Evolutionary conservation across 139 green algal species (phyloP), one percentile per base, ranked within the genome.

Genomic region (Haematococcus sp.): DNA sequence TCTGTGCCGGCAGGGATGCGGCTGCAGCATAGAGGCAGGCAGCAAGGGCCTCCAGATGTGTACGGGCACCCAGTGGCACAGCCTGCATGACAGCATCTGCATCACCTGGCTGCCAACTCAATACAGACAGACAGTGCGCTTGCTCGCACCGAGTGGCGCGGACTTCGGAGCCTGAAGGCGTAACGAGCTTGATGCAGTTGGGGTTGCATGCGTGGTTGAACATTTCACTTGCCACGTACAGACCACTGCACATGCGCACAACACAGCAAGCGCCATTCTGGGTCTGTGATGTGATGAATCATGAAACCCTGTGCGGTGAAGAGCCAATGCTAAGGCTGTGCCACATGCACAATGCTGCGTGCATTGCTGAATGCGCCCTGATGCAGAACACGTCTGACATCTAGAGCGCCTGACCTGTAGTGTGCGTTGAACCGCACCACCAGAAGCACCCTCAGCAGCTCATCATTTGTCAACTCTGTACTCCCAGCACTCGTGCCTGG

Each of bases 141-240:
- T 19, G 40, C 40, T 19, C 40, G 7, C 40, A 49, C 40, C 40
- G 40, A 19, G 40, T 49, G 40, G 40, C 40, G 40, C 40, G 40
- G 7, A 49, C 40, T 49, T 49, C 40, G 7, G 40, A 49, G 25
- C n/a, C n/a, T 3, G n/a, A 30, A 9, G n/a, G 23, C n/a, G 58
- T 65, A 16, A 34, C 23, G 7, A 65, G 25, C 30, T 65, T 65
- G 58, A 65, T 34, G 58, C 58, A 65, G 58, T 65, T 65, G 4
- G 58, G 58, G 58, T 65, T 65, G 58, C 58, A 65, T 19, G 58
- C 58, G 30, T 65, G 58, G 58, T 65, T 65, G 58, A 65, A 65
- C 58, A 65, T 65, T n/a, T 65, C 58, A 22, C 23, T 40, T 3
- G 58, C 58, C 58, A 65, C 28, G 25, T 65, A 65, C 25, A 65